Percentiles rank a stretch among this genome's conserved stretches.
phyloP scores from a whole-genome alignment of 257 asterid species.

The Nicotiana tomentosiformis region DNA sequence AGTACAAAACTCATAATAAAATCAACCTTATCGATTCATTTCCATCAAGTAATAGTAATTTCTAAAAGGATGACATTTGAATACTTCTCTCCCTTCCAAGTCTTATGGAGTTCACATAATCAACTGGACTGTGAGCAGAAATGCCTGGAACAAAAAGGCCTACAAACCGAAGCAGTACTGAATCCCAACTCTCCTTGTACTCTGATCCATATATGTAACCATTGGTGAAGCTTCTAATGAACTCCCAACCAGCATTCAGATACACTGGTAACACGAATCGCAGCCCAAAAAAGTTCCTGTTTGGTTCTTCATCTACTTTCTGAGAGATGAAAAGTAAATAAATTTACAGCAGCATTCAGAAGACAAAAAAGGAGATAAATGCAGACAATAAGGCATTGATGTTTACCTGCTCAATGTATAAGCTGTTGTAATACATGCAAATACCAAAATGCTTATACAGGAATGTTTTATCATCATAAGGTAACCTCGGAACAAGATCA shows the following conservation, averaged over 20 bases:
- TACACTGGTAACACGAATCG: constrained; percentile 54
- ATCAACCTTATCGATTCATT: background rate
- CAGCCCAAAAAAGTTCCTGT: constrained; percentile 62
- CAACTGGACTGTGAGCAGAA: constrained; percentile 73
- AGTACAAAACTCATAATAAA: too few relatives aligned
- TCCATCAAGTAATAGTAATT: background rate
- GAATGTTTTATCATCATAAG: constrained; percentile 75
- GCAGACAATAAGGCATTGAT: background rate
- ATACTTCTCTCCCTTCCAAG: constrained; percentile 44
- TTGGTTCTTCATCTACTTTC: constrained; percentile 78
- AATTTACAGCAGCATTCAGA: background rate
- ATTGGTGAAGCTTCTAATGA: constrained; percentile 50
- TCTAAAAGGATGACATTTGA: constrained; percentile 14
- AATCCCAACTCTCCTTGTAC: constrained; percentile 74
- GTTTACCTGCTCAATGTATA: constrained; percentile 61
- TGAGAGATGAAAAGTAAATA: constrained; percentile 15
- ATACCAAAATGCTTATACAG: constrained; percentile 86
- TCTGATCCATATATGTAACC: constrained; percentile 47
- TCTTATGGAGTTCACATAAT: constrained; percentile 77
- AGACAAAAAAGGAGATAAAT: background rate
- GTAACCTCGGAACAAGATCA: constrained; percentile 89
- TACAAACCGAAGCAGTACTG: constrained; percentile 44
- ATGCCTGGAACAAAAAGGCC: constrained; percentile 74
- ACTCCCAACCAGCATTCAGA: constrained; percentile 69
- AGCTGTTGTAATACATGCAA: constrained; percentile 73